Evolutionary conservation across 352 stramenopile species (phyloP).

Genomic region (Blastocystis sp.): DNA sequence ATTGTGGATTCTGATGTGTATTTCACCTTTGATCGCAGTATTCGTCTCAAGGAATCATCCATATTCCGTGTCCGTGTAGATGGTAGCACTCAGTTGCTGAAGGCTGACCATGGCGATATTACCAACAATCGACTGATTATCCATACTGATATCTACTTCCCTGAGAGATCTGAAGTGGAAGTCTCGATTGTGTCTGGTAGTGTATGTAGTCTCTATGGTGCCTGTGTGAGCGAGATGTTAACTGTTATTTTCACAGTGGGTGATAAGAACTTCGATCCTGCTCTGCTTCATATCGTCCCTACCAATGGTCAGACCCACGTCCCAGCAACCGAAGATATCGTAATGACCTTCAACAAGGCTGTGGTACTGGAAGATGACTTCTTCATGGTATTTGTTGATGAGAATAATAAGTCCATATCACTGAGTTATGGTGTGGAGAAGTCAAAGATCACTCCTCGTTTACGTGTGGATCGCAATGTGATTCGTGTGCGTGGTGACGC

Average conservation of each 20-base stretch:
- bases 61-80: background rate
- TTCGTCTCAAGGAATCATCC: background rate
- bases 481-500: background rate
- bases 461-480: background rate
- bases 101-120: background rate
- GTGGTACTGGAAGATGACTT: background rate
- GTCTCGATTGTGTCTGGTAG: background rate
- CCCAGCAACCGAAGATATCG: background rate
- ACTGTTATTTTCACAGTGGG: constrained; percentile 9
- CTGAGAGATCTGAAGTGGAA: background rate
- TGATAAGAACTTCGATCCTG: background rate
- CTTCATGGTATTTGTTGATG: constrained; percentile 9
- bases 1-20: background rate
- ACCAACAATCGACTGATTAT: background rate
- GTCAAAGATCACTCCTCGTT: background rate
- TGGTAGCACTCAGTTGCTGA: background rate
- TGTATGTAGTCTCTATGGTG: constrained; percentile 4
- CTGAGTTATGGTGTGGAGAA: constrained; percentile 17
- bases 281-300: background rate
- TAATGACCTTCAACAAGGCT: constrained; percentile 57
- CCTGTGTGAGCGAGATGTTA: background rate
- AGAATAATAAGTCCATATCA: background rate
- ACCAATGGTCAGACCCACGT: background rate
- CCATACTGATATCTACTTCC: background rate
- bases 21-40: constrained; percentile 39